Conservation (phyloP, 2,329 filamentous ascomycete species). For the Ceratocystis alfenasii region DNA sequence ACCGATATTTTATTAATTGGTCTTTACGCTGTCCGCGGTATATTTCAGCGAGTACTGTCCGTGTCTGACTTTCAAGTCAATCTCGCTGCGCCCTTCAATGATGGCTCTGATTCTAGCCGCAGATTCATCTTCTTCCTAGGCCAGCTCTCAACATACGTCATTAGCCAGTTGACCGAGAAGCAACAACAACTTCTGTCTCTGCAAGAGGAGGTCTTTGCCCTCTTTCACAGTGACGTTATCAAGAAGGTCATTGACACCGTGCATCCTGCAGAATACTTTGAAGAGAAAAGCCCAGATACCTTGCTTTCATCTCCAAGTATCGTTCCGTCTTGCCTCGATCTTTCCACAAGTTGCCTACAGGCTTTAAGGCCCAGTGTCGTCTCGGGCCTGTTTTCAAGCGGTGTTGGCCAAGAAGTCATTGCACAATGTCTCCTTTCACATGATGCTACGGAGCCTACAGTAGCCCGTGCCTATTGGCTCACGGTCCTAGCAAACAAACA, state of each 20-base stretch:
- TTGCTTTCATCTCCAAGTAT: background rate
- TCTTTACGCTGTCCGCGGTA: constrained; percentile 14
- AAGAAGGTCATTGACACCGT: background rate
- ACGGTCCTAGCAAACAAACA: constrained; percentile 37
- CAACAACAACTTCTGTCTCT: constrained; percentile 30
- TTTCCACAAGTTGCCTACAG: constrained; percentile 33
- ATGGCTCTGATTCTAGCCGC: constrained; percentile 15
- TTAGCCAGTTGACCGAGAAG: constrained; percentile 31
- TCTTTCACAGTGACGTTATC: constrained; percentile 29
- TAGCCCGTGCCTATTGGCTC: constrained; percentile 27
- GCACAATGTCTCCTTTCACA: constrained; percentile 18
- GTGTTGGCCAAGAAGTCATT: constrained; percentile 31
- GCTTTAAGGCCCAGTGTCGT: constrained; percentile 30
- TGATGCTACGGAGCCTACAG: background rate
- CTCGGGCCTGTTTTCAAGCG: constrained; percentile 30
- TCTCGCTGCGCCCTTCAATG: constrained; percentile 15
- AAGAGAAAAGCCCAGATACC: constrained; percentile 2
- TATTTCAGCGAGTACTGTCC: constrained; percentile 13
- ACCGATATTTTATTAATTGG: constrained; percentile 17
- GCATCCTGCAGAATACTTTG: constrained; percentile 13
- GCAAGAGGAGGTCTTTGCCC: constrained; percentile 29
- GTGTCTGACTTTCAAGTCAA: background rate
- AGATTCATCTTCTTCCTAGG: constrained; percentile 20
- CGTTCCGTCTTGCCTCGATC: constrained; percentile 15
- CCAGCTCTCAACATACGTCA: constrained; percentile 30